Conservation (phyloP, 495 filamentous ascomycete genomes). For the Penicillium pulvis region DNA sequence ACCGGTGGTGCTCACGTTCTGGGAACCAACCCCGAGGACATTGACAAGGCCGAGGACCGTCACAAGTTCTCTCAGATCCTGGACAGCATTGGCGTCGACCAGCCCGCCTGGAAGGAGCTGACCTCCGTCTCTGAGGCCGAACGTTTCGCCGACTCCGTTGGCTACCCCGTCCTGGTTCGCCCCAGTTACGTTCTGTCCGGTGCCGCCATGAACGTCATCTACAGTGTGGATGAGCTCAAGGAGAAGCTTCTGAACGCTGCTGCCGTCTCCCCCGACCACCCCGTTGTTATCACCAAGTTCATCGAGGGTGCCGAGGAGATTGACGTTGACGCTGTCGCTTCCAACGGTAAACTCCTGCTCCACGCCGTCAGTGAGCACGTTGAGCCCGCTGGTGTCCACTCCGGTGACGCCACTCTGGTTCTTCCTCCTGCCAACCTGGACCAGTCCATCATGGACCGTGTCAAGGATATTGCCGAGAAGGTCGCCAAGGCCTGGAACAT, state of each 20-base stretch:
- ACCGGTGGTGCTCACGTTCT: slow-evolving; percentile 84
- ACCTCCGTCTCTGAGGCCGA: slow-evolving; percentile 87
- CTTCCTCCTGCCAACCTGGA: slow-evolving; percentile 81
- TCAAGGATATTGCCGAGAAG: slow-evolving; percentile 94
- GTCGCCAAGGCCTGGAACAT: slow-evolving; percentile 97
- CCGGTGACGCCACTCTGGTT: slow-evolving; percentile 91
- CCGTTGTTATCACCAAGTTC: slow-evolving; percentile 98
- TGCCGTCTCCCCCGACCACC: slow-evolving; percentile 92
- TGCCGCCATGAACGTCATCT: slow-evolving; percentile 97
- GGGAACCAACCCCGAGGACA: slow-evolving; percentile 89
- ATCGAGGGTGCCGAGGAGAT: slow-evolving; percentile 98
- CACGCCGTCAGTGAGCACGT: slow-evolving; percentile 97
- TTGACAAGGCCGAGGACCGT: slow-evolving; percentile 94
- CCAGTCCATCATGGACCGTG: slow-evolving; percentile 70
- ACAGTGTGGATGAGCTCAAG: slow-evolving; percentile 81
- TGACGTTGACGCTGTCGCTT: slow-evolving; percentile 94
- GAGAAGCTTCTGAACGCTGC: slow-evolving; percentile 85
- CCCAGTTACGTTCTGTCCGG: slow-evolving; percentile 96
- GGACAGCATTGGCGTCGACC: slow-evolving; percentile 93
- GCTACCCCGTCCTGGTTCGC: slow-evolving; percentile 90
- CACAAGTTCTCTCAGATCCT: slow-evolving; percentile 98
- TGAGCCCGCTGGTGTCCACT: slow-evolving; percentile 95
- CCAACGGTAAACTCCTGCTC: slow-evolving; percentile 79
- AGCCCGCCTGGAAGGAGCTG: slow-evolving; percentile 97
- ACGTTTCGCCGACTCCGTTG: slow-evolving; percentile 78